phyloP scores from a whole-genome alignment of 371 early-diverging fungal genomes.

The Circinella umbellata region DNA sequence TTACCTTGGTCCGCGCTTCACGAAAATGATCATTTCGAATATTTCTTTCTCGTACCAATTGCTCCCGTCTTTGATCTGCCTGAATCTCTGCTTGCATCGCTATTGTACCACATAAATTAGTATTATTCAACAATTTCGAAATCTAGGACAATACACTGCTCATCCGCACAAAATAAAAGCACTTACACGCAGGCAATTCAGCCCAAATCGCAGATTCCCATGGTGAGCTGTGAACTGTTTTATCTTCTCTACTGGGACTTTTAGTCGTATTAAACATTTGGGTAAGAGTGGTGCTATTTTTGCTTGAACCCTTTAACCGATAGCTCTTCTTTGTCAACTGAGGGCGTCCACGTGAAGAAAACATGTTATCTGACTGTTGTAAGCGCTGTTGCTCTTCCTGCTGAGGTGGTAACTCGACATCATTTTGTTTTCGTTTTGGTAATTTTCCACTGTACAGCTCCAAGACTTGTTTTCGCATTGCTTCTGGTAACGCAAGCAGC shows the following conservation, averaged over 20 bases:
- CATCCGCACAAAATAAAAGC: too few species aligned
- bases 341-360: background rate
- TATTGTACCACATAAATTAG: background rate
- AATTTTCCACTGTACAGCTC: constrained; percentile 35
- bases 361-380: background rate
- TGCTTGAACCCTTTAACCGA: background rate
- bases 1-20: constrained; percentile 17
- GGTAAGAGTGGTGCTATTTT: background rate
- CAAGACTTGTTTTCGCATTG: constrained; percentile 43
- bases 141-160: too few species aligned
- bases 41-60: constrained; percentile 13
- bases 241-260: background rate
- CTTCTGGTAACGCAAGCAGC: constrained; percentile 47
- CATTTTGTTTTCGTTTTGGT: background rate
- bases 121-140: too few species aligned
- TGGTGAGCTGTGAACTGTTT: background rate
- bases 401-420: background rate
- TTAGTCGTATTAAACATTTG: constrained; percentile 5
- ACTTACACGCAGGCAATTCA: constrained; percentile 36
- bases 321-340: background rate
- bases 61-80: constrained; percentile 16
- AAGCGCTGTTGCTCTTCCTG: background rate
- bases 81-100: constrained; percentile 27
- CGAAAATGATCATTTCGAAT: constrained; percentile 18
- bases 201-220: constrained; percentile 35